Percentiles rank a stretch among this genome's conserved stretches.
phyloP scores from a whole-genome alignment of 768 basidiomycete genomes.

The Trametes gibbosa region DNA sequence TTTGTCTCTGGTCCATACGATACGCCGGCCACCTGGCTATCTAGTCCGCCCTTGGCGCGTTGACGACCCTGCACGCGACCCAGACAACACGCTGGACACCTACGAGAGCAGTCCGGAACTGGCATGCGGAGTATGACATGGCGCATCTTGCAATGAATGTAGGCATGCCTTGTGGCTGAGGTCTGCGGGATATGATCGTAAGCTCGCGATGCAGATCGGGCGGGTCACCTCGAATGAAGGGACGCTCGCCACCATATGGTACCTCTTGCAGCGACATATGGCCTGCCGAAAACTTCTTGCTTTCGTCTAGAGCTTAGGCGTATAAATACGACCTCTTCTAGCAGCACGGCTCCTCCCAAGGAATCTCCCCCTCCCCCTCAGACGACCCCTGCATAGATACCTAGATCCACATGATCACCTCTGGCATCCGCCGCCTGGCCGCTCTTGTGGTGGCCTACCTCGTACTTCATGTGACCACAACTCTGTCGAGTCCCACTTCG shows the following conservation, averaged over 20 bases:
- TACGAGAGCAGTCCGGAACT: not conserved
- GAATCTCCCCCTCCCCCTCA: not conserved
- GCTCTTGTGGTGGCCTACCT: slow-evolving; percentile 10
- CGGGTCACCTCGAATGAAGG: not conserved
- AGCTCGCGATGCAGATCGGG: not conserved
- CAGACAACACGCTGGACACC: not conserved
- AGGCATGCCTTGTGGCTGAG: not conserved
- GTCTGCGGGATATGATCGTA: slow-evolving; percentile 2
- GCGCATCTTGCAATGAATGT: not conserved
- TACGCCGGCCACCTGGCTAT: slow-evolving; percentile 6
- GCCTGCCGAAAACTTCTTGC: slow-evolving; percentile 1
- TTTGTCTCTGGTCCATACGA: slow-evolving; percentile 2
- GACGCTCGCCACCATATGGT: slow-evolving; percentile 7
- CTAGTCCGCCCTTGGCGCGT: not conserved
- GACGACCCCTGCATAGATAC: not conserved
- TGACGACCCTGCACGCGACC: not conserved
- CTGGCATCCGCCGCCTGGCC: slow-evolving; percentile 7
- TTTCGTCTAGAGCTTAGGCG: not conserved
- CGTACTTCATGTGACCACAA: not conserved
- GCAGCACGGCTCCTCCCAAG: not conserved
- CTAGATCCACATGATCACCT: slow-evolving; percentile 6
- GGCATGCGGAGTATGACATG: not conserved
- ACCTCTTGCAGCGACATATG: slow-evolving; percentile 9
- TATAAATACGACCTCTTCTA: not conserved
- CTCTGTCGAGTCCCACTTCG: not conserved